Evolutionary conservation across 148 eudicot genomes (phyloP), one percentile per base, ranked within the genome.

Genomic region (Arbutus unedo): DNA sequence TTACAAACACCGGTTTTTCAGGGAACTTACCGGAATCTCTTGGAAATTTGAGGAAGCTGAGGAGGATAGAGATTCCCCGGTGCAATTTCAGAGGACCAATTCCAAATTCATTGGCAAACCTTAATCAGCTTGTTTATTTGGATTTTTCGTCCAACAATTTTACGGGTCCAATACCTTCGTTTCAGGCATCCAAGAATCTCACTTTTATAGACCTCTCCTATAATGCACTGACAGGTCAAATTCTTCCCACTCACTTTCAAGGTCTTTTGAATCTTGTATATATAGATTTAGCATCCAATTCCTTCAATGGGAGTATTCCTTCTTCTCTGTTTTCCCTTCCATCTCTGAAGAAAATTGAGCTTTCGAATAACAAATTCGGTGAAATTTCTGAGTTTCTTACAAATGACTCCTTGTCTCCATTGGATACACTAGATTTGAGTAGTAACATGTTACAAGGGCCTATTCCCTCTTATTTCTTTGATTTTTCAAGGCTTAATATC

Each of bases 361-460:
- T 89, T 71, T 79, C 85, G 45, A 80, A 85, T 51, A 89, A 89
- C 53, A 49, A 78, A 23, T 87, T 89, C 72, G 49, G 47, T 56
- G 90, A 43, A 47, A 57, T 89, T 3, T 4, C 14, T 67, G 79
- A 41, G 41, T 75, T 80, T 64, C 3, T 80, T 64, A 2, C 55
- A 0, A 81, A 48, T 66, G n/a, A n/a, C 7, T 73, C 78, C 67
- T 44, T 81, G 5, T 56, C 85, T 51, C 2, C 4, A 9, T 82
- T 92, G 11, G 88, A 82, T 60, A 88, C 88, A 50, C 56, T 92
- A 4, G 90, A 89, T 81, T 77, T 92, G 85, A 84, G 88, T 49
- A 82, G 82, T 76, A 92, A 92, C 76, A 74, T 19, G 3, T 57
- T 88, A 15, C 14, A 77, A 53, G 89, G 90, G 0, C 8, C 62